Evolutionary conservation across 179 eudicot species (phyloP).

Genomic region (Heliamphora pulchella): DNA sequence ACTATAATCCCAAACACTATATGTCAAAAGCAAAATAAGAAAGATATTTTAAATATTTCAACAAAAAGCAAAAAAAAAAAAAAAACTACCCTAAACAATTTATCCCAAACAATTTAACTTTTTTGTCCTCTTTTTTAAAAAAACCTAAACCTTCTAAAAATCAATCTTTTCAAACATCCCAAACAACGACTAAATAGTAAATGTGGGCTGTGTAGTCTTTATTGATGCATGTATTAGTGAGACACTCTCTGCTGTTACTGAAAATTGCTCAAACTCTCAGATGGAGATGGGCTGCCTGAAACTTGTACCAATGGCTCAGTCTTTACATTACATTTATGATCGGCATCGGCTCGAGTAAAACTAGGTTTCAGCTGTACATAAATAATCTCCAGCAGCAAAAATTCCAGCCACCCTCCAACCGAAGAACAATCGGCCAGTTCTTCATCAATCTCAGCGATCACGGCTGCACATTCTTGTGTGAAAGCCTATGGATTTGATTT

Average conservation of each 20-base stretch:
- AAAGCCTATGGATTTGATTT: background rate
- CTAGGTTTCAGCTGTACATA: slow-evolving; percentile 22
- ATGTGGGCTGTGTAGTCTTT: background rate
- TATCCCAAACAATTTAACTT: too few species aligned
- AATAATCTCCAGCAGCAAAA: slow-evolving; percentile 17
- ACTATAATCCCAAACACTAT: too few species aligned
- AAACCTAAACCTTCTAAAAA: too few species aligned
- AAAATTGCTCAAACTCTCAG: background rate
- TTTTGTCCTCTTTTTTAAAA: too few species aligned
- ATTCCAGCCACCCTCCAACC: background rate
- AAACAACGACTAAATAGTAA: too few species aligned
- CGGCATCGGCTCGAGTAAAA: background rate
- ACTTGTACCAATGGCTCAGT: slow-evolving; percentile 10
- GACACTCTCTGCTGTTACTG: background rate
- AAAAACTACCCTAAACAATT: too few species aligned
- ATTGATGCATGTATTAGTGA: background rate
- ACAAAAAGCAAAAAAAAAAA: too few species aligned
- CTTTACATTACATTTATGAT: slow-evolving; percentile 1
- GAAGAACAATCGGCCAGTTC: slow-evolving; percentile 1
- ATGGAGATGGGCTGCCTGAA: background rate
- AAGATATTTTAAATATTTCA: too few species aligned
- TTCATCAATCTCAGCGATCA: slow-evolving; percentile 1
- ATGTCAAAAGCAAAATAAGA: too few species aligned
- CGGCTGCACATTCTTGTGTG: slow-evolving; percentile 2
- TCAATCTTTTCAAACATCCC: too few species aligned